phyloP scores from a whole-genome alignment of 2,329 filamentous ascomycete species.

The Fusarium anguioides region DNA sequence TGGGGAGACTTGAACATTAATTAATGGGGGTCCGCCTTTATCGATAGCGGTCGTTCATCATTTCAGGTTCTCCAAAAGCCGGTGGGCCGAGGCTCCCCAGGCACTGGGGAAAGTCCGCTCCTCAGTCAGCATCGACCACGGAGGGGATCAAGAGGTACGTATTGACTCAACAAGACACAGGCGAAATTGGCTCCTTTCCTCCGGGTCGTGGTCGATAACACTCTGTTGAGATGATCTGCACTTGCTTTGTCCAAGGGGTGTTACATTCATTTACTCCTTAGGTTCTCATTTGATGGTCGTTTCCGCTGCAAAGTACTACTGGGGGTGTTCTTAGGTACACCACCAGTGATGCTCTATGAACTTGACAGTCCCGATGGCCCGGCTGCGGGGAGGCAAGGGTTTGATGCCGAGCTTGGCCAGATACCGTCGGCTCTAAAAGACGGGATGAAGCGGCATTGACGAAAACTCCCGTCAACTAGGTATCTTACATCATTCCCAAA shows the following conservation, averaged over 20 bases:
- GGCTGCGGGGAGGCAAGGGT: constrained; percentile 21
- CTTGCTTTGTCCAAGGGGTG: background rate
- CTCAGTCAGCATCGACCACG: background rate
- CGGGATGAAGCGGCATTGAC: constrained; percentile 8
- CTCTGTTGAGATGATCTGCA: constrained; percentile 20
- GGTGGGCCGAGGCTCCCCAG: constrained; percentile 43
- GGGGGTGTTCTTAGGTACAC: background rate
- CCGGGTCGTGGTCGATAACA: constrained; percentile 7
- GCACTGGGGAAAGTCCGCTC: constrained; percentile 16
- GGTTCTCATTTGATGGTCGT: background rate
- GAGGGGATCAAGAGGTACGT: constrained; percentile 19
- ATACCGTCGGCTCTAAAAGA: constrained; percentile 31
- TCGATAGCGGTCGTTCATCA: constrained; percentile 35
- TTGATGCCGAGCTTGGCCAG: constrained; percentile 35
- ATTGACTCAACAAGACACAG: constrained; percentile 29
- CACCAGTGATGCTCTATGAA: background rate
- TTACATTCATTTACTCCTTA: background rate
- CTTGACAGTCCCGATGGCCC: constrained; percentile 30
- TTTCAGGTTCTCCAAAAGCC: constrained; percentile 32
- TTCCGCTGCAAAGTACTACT: constrained; percentile 1
- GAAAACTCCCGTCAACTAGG: background rate
- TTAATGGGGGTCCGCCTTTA: constrained; percentile 38
- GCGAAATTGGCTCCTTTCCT: constrained; percentile 24
- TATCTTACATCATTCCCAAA: too few relatives aligned
- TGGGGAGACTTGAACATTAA: constrained; percentile 31